Evolutionary conservation across 202 grass and related monocot species (phyloP), one percentile per base, ranked within the genome.

Genomic region (Zizania palustris): DNA sequence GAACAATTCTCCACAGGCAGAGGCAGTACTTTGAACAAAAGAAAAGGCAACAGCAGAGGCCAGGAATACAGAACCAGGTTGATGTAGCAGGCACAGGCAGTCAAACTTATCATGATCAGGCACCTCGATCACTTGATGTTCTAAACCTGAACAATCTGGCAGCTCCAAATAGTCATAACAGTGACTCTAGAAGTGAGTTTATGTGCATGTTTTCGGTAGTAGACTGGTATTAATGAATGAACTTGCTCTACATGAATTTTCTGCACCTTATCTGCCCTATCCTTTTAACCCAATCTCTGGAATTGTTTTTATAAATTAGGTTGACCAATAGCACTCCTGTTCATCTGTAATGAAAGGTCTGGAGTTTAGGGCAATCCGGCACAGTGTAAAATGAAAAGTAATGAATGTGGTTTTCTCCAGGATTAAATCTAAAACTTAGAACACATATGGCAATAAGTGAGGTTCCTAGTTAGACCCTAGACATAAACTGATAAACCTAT

Each of bases 11-110:
- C 42, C 48, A 60, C 72, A 98, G 95, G 49, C 95, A 98, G 86
- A 95, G 87, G 63, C 95, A 95, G 74, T 98, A 95, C 83, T 98
- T 98, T 51, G 89, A 95, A 33, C 89, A 95, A 71, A 98, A 91
- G 85, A 92, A 89, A 83, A 76, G 87, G 58, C 91, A 84, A 49
- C 91, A 94, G 42, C 87, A 92, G 45, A 62, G 38, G 65, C 38
- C 51, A 66, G 78, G 63, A 59, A 45, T 65, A 49, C 80, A 88
- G 43, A 87, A 65, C 77, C 83, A 77, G 77, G 81, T 73, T 75
- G 85, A 75, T 21, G 4, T 37, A 22, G 76, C 49, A 69, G 71
- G 51, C 13, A 75, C 22, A 33, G 78, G 67, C 5, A 72, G 65
- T n/a, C 77, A 67, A 58, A 73, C 73, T 70, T 83, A 82, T 21